Evolutionary conservation across 768 basidiomycete genomes (phyloP).

Genomic region (Cystobasidium ongulense): DNA sequence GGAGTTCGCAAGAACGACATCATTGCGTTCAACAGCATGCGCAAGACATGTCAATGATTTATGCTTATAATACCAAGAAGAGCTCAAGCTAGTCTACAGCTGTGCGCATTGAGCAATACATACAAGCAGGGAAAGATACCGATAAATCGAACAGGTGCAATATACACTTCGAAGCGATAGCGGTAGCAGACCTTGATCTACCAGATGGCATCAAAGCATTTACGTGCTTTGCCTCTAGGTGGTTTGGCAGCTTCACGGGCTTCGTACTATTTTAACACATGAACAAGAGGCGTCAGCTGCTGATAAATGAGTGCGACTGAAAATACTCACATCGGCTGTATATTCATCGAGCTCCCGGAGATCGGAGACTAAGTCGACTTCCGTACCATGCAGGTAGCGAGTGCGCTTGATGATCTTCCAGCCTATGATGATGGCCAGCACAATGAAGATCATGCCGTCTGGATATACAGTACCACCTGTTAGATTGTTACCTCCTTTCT

Average conservation of each 20-base stretch:
- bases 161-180: neutral
- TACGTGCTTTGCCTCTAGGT: neutral
- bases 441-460: conserved; percentile 28
- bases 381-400: conserved; percentile 16
- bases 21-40: too few species aligned
- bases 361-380: conserved; percentile 22
- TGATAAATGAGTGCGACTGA: neutral
- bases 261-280: neutral
- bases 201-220: conserved; percentile 13
- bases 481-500: too few species aligned
- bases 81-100: too few species aligned
- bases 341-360: conserved; percentile 21
- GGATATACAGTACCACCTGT: too few species aligned
- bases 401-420: conserved; percentile 28
- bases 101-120: too few species aligned
- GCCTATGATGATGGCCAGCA: conserved; percentile 20
- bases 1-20: too few species aligned
- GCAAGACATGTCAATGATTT: too few species aligned
- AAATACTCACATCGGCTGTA: conserved; percentile 3
- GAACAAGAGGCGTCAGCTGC: neutral
- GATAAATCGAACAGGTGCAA: too few species aligned
- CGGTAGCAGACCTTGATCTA: neutral
- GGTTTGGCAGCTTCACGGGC: conserved; percentile 9
- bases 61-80: too few species aligned
- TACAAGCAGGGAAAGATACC: too few species aligned